Evolutionary conservation across 1,139 yeast genomes (phyloP).

Genomic region (Taphrina pruni): DNA sequence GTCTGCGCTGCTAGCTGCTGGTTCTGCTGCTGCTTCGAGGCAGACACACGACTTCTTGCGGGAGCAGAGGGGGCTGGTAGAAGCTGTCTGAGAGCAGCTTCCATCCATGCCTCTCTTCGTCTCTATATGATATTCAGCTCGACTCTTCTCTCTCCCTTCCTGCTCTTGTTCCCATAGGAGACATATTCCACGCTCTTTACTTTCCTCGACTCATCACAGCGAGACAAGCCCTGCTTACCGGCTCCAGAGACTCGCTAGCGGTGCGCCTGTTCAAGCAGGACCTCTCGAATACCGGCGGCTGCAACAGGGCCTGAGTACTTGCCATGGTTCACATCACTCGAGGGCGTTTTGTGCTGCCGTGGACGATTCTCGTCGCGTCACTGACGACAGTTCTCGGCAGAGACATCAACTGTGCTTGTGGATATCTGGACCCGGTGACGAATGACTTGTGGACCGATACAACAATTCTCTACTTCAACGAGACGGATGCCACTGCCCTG

Average conservation of each 20-base stretch:
- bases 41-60: slow-evolving; percentile 2
- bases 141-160: neutral
- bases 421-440: slow-evolving; percentile 37
- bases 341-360: neutral
- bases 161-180: neutral
- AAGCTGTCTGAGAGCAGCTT: neutral
- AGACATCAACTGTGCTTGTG: slow-evolving; percentile 35
- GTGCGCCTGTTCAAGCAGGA: neutral
- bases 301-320: neutral
- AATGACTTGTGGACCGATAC: slow-evolving; percentile 36
- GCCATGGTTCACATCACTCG: neutral
- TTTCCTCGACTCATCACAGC: too few species aligned
- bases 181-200: too few species aligned
- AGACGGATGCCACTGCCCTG: slow-evolving; percentile 22
- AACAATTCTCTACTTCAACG: slow-evolving; percentile 39
- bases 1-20: neutral
- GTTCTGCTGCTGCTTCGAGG: neutral
- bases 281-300: neutral
- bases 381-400: slow-evolving; percentile 6
- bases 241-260: too few species aligned
- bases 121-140: neutral
- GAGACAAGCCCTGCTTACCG: too few species aligned
- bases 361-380: neutral
- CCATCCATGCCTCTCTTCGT: neutral
- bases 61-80: neutral